Evolutionary conservation across 2,329 filamentous ascomycete species (phyloP).

Genomic region (Neoascochyta sp.): DNA sequence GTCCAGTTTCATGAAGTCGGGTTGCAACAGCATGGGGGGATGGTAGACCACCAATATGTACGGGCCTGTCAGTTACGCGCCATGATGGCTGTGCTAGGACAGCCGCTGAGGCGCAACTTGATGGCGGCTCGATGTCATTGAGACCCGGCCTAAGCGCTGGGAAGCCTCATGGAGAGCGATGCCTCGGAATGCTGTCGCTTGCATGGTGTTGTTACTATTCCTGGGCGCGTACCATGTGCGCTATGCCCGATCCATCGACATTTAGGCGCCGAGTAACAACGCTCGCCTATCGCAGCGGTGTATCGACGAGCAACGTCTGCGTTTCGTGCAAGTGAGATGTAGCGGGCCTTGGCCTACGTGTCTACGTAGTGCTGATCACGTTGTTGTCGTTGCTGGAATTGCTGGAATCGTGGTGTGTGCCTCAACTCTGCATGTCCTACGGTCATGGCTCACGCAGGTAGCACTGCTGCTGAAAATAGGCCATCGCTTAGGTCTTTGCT

Average conservation of each 20-base stretch:
- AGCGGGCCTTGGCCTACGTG: constrained; percentile 35
- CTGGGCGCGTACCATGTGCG: constrained; percentile 26
- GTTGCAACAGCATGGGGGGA: constrained; percentile 23
- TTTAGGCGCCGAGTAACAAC: constrained; percentile 27
- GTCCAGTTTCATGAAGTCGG: constrained; percentile 32
- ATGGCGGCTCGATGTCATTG: constrained; percentile 25
- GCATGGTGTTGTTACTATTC: constrained; percentile 30
- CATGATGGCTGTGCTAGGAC: constrained; percentile 28
- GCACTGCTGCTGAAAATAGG: constrained; percentile 8
- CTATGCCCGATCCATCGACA: constrained; percentile 16
- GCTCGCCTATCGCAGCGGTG: constrained; percentile 19
- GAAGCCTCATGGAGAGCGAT: constrained; percentile 16
- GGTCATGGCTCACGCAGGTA: constrained; percentile 9
- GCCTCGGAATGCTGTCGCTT: constrained; percentile 21
- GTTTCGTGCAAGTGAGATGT: constrained; percentile 18
- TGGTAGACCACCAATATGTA: constrained; percentile 39
- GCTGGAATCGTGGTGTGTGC: constrained; percentile 3
- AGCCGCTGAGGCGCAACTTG: constrained; percentile 37
- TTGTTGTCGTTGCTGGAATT: too few relatives aligned
- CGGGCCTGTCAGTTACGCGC: constrained; percentile 25
- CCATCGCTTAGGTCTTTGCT: constrained; percentile 1
- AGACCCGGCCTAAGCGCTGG: constrained; percentile 34
- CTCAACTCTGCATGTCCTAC: constrained; percentile 9
- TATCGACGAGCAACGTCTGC: constrained; percentile 19
- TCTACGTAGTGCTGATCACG: constrained; percentile 11